Conservation (phyloP, 441 rosid species). For the Breynia disticha region DNA sequence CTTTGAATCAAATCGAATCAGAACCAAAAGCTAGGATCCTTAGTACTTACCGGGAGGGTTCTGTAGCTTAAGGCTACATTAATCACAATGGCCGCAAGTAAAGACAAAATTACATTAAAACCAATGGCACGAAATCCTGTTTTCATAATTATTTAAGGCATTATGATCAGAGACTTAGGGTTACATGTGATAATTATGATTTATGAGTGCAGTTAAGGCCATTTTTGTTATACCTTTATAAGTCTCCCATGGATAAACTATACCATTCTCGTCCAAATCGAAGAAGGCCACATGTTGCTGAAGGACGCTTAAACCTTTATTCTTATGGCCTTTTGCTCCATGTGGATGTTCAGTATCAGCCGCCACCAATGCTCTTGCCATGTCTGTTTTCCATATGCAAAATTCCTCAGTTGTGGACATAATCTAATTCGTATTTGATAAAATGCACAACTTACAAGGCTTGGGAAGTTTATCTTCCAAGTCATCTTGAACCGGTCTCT, state of each 20-base stretch:
- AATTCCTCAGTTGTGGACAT: not conserved
- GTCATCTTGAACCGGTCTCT: constrained; percentile 41
- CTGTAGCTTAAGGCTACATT: constrained; percentile 45
- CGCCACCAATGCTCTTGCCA: constrained; percentile 70
- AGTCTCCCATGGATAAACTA: constrained; percentile 83
- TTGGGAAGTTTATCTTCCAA: constrained; percentile 58
- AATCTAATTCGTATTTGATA: not conserved
- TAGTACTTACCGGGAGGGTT: constrained; percentile 48
- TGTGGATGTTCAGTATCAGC: constrained; percentile 54
- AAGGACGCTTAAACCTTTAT: constrained; percentile 52
- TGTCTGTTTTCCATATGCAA: constrained; percentile 24
- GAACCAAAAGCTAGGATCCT: not conserved
- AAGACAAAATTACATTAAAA: constrained; percentile 46
- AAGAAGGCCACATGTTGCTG: constrained; percentile 86
- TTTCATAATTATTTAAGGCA: not conserved
- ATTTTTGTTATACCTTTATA: constrained; percentile 32
- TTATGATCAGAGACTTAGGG: not conserved
- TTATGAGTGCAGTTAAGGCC: too few species aligned
- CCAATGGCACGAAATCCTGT: constrained; percentile 59
- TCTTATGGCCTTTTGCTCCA: constrained; percentile 50
- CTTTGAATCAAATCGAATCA: too few species aligned
- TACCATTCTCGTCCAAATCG: constrained; percentile 62
- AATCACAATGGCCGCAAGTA: constrained; percentile 33
- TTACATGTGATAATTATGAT: too few species aligned
- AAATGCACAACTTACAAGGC: constrained; percentile 35